phyloP scores from a whole-genome alignment of 805 yeast species.

The Henningerozyma blattae region DNA sequence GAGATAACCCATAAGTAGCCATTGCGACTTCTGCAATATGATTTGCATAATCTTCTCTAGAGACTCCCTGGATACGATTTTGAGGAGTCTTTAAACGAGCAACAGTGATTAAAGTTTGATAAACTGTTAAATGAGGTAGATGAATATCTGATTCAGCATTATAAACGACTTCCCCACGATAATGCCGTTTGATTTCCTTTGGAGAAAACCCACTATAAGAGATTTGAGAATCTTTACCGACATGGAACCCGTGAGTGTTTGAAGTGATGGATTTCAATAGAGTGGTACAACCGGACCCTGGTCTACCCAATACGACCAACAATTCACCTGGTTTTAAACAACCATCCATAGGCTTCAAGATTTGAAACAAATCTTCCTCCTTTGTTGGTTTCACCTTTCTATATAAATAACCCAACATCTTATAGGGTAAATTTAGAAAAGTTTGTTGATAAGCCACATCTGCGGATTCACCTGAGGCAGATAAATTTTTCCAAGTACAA shows the following conservation, averaged over 20 bases:
- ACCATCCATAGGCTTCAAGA: constrained; percentile 57
- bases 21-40: constrained; percentile 41
- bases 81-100: constrained; percentile 51
- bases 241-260: constrained; percentile 46
- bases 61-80: constrained; percentile 47
- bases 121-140: constrained; percentile 57
- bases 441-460: constrained; percentile 60
- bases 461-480: constrained; percentile 54
- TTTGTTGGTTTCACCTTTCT: constrained; percentile 11
- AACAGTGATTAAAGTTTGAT: constrained; percentile 52
- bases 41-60: constrained; percentile 41
- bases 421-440: constrained; percentile 32
- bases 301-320: constrained; percentile 61
- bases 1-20: constrained; percentile 50
- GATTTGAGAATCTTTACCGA: constrained; percentile 34
- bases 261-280: constrained; percentile 47
- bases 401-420: constrained; percentile 14
- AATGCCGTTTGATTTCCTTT: constrained; percentile 37
- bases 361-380: constrained; percentile 31
- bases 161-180: constrained; percentile 58
- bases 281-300: constrained; percentile 72
- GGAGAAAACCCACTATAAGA: constrained; percentile 46
- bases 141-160: constrained; percentile 60
- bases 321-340: constrained; percentile 49
- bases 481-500: constrained; percentile 42